Base-by-base conservation (phyloP, 805 yeast species). In the Komagataella mondaviorum region DNA sequence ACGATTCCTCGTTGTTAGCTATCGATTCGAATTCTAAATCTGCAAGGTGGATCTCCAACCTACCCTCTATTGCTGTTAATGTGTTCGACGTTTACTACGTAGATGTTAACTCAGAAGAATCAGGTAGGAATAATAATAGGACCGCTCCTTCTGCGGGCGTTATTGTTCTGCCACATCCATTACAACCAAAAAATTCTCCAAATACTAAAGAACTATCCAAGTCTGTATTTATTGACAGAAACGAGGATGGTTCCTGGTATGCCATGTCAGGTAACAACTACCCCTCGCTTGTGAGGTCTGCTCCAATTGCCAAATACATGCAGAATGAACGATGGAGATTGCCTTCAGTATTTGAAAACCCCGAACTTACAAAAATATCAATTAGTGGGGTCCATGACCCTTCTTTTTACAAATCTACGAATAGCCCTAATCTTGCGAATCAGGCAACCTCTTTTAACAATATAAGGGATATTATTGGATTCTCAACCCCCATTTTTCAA, bases 221-320 rank as follows among this genome's bases (percentile, higher is more conserved):
- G 45, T 80, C 83, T 2, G 83, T 91, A 8, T 81, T 81, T 57
- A 71, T 91, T 44, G 87, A 80, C 53, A 73, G 81, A 30, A 79
- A 89, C 0, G 71, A 69, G 30, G 70, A 71, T 48, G 82, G 84
- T 3, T 73, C 84, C 1, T 90, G 96, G 96, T 87, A 77, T 69
- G 96, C 96, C 3, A 73, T 91, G 77, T 85, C 95, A 20, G 85
- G 81, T 57, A 63, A 67, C 22, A 75, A 81, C 57, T 91, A 83
- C 62, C 96, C 96, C 0, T 81, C 95, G 0, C 66, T 91, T 49
- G 88, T 91, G 6, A 78, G 80, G 52, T 77, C 88, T 6, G 93
- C 96, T 0, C 91, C 95, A 0, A 59, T 76, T 1, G 83, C 96
- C 0, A 71, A 76, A 49, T 88, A 83, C 66, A 80, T 76, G 45